Conservation (phyloP, 164 flowering plant genomes). For the Warburgia ugandensis region DNA sequence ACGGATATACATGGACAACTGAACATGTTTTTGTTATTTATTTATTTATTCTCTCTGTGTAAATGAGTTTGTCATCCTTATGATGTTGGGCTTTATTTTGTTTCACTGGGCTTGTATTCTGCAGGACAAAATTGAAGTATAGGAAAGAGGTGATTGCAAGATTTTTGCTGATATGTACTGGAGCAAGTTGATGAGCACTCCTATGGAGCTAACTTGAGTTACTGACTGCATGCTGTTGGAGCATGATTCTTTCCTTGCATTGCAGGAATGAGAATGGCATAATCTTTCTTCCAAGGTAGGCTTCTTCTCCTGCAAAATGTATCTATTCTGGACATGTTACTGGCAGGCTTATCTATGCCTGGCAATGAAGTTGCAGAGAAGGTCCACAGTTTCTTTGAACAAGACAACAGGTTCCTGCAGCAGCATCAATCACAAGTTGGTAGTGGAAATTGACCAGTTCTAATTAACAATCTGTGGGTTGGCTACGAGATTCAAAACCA, state of each 20-base stretch:
- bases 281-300: constrained; percentile 10
- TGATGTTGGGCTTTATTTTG: too few species aligned
- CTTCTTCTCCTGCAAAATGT: constrained; percentile 1
- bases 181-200: constrained; percentile 7
- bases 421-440: constrained; percentile 47
- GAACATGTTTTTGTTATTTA: background rate
- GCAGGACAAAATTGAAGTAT: constrained; percentile 7
- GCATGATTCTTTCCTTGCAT: background rate
- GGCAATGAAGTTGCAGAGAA: constrained; percentile 78
- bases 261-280: constrained; percentile 4
- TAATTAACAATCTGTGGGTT: constrained; percentile 41
- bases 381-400: constrained; percentile 79
- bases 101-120: constrained; percentile 4
- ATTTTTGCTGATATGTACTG: constrained; percentile 6
- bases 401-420: constrained; percentile 45
- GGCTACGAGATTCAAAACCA: constrained; percentile 46
- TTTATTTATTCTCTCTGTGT: constrained; percentile 1
- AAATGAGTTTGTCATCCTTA: too few species aligned
- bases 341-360: constrained; percentile 66
- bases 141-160: background rate
- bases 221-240: background rate
- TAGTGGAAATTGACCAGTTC: constrained; percentile 44
- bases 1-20: background rate
- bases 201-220: constrained; percentile 4
- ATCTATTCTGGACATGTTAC: constrained; percentile 17